Conservation (phyloP, 2,329 filamentous ascomycete species). For the Trichophyton simii region DNA sequence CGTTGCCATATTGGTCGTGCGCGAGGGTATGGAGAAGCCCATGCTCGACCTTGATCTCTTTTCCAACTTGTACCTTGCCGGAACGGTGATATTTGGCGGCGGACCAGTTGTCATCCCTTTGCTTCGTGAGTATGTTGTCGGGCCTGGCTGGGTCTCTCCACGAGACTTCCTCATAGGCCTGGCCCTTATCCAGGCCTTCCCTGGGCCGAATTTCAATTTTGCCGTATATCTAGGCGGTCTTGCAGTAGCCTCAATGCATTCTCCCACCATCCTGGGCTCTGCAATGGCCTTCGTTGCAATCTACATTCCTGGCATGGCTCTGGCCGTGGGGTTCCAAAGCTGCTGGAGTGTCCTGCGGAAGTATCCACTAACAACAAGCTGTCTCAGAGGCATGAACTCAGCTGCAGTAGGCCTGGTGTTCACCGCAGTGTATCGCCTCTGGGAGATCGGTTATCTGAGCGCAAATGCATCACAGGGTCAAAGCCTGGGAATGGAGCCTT, state of each 20-base stretch:
- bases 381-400: constrained; percentile 47
- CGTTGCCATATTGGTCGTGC: constrained; percentile 41
- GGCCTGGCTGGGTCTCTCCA: constrained; percentile 55
- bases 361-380: constrained; percentile 36
- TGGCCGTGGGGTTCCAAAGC: constrained; percentile 32
- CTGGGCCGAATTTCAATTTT: constrained; percentile 43
- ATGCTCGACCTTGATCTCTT: constrained; percentile 50
- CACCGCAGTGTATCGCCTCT: constrained; percentile 51
- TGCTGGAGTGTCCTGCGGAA: constrained; percentile 43
- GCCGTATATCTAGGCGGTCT: constrained; percentile 47
- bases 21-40: constrained; percentile 26
- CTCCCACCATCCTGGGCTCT: constrained; percentile 34
- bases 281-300: constrained; percentile 39
- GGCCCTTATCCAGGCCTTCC: constrained; percentile 58
- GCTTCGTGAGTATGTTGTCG: constrained; percentile 48
- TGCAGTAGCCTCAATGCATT: constrained; percentile 28
- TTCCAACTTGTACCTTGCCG: constrained; percentile 60
- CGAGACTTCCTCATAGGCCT: constrained; percentile 62
- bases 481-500: constrained; percentile 46
- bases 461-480: constrained; percentile 37
- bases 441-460: constrained; percentile 50
- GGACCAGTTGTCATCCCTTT: constrained; percentile 55
- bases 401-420: constrained; percentile 50
- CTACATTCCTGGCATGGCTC: constrained; percentile 26
- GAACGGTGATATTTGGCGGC: constrained; percentile 55